Evolutionary conservation across 495 filamentous ascomycete species (phyloP).

Genomic region (Polyplosphaeria fusca): DNA sequence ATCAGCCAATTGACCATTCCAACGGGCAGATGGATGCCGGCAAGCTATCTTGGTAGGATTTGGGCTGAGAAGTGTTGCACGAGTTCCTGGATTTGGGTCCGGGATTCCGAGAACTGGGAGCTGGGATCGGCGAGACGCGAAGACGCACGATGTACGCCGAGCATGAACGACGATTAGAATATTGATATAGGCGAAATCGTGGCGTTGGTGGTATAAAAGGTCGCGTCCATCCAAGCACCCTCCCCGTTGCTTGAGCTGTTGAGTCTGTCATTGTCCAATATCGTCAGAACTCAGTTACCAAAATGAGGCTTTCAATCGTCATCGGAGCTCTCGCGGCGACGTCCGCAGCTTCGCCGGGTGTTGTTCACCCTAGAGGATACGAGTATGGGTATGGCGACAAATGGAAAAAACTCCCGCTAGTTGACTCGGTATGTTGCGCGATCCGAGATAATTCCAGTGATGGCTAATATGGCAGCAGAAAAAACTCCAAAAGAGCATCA

Average conservation of each 20-base stretch:
- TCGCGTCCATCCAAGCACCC: not conserved
- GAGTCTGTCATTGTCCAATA: not conserved
- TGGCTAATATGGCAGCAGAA: constrained; percentile 25
- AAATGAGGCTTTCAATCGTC: constrained; percentile 8
- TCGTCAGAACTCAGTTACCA: not conserved
- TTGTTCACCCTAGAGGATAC: constrained; percentile 1
- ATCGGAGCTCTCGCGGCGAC: constrained; percentile 10
- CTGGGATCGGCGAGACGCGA: not conserved
- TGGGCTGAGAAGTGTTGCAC: not conserved
- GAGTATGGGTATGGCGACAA: constrained; percentile 3
- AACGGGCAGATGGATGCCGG: not conserved
- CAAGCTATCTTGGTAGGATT: not conserved
- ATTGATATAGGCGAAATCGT: not conserved
- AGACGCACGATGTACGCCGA: not conserved
- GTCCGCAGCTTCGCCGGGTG: not conserved
- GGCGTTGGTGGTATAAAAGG: not conserved
- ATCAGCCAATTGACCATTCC: not conserved
- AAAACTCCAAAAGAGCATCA: constrained; percentile 45
- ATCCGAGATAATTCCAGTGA: not conserved
- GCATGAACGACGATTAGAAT: not conserved
- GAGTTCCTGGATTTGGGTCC: not conserved
- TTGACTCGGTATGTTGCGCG: constrained; percentile 5
- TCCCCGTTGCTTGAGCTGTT: not conserved
- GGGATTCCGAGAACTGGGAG: not conserved
- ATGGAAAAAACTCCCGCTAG: constrained; percentile 13